Base-by-base conservation (phyloP, 2,329 filamentous ascomycete species). In the Macroventuria anomochaeta region DNA sequence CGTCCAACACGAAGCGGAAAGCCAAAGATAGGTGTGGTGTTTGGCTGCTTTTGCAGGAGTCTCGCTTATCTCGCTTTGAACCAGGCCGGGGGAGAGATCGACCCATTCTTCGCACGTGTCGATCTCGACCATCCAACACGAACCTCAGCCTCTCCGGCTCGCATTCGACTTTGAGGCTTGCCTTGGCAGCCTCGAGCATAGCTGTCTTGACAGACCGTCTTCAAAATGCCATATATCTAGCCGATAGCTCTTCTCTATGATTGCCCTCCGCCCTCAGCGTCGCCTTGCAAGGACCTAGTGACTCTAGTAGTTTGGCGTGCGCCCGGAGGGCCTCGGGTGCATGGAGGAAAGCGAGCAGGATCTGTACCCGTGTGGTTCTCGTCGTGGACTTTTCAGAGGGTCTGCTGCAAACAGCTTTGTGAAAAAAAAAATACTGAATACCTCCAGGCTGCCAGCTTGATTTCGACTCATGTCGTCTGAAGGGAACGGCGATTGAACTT, bases 41-140 rank as follows among this genome's bases (percentile, higher is more conserved):
- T 54, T 34, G 11, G 44, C 39, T 39, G 44, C 51, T 48, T 48
- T 53, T 47, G 38, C 43, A 32, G 44, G 41, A 37, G 13, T 10
- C 13, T 53, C 44, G 51, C 51, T 47, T 54, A 48, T 54, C 44
- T 48, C 8, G 26, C 26, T n/a, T 25, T 37, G 31, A 18, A 7
- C 26, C 21, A 17, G 18, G 13, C 17, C 29, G 15, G 28, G 44
- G 43, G 33, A 32, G 39, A 32, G 11, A 17, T 36, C 31, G 39
- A 33, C 15, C 33, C 33, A 26, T 17, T 7, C 5, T 25, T 8
- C 23, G 13, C 43, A 39, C 26, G 38, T 39, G 43, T 39, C 32
- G 28, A 48, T 48, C 32, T 40, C 28, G 51, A 36, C 39, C 25
- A 26, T 37, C 20, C 18, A 12, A 29, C n/a, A 28, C 15, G 6